Evolutionary conservation across 2,329 filamentous ascomycete genomes (phyloP), one percentile per base, ranked within the genome.

Genomic region (Aspergillus clavatus): DNA sequence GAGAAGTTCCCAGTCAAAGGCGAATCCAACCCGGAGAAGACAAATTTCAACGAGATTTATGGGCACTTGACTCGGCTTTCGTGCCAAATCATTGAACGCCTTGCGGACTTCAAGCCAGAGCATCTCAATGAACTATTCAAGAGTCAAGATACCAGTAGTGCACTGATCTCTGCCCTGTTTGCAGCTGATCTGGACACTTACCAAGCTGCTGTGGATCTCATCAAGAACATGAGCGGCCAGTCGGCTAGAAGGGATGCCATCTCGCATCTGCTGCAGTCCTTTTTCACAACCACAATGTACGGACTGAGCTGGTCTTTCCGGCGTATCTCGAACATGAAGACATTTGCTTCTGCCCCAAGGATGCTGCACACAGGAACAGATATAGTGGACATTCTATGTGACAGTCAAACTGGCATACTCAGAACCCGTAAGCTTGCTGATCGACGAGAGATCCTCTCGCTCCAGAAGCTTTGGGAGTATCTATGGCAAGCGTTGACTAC

Each of bases 401-500:
- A 83, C 53, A 74, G 74, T n/a, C 76, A 81, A 51, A 75, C 78
- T 47, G 78, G 81, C 50, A 70, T 83, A 45, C 70, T 87, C n/a
- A 73, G 82, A 46, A 78, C 76, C 39, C 71, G 71, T 45, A 68
- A 75, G 45, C 66, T 89, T 22, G 60, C 64, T 8, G 78, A 80
- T 22, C 63, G 73, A 1, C 77, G 76, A 46, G 85, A 91, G 53
- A 76, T 79, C 10, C 74, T 79, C 27, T 80, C 83, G 3, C 76
- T 94, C 11, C 77, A 86, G 59, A 79, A 78, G 27, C 88, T 94
- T 71, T 98, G 94, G 94, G 79, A 82, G 48, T 80, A 81, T 45
- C 80, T 90, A 55, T 98, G 94, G 94, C 78, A 80, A 45, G 83
- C 83, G 37, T 76, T 97, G 35, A 84, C 84, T 33, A 83, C 85